Base-by-base conservation (phyloP, 345 rosid genomes). In the Streptanthus diversifolius region DNA sequence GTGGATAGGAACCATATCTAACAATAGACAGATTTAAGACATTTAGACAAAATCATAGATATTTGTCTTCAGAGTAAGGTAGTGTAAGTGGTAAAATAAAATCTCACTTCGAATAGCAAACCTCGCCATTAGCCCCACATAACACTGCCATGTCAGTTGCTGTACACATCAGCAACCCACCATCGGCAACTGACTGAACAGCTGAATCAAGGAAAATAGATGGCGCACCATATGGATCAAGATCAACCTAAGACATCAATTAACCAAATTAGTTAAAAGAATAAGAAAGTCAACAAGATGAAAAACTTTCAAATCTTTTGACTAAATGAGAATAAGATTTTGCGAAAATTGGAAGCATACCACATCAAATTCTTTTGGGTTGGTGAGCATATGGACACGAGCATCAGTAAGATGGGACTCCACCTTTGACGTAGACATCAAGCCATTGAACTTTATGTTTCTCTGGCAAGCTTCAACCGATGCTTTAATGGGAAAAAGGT, bases 131-230 rank as follows among this genome's bases (percentile, higher is more conserved):
- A 63, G 92, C 92, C 71, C 98, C 99, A 80, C 99, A 95, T 10
- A 95, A 88, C 69, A 95, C 99, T 19, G 99, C 99, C 98, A 95
- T 86, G 77, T 95, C 99, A 54, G 99, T 95, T 64, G 98, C 99
- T 48, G 99, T 95, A 77, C 99, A 95, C 97, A 95, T 87, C 66
- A 95, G 81, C 81, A 95, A 52, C 76, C 98, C 99, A 63, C 98
- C 99, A 84, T 95, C 98, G 49, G 72, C 89, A 80, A 90, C 98
- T 51, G 92, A 90, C 60, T 95, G 99, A 70, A 95, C 87, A 37
- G 99, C 98, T 45, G 97, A 90, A 78, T 95, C 99, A 81, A 95
- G 86, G 81, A 95, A 95, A 14, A 92, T 73, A 10, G 99, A 90
- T 21, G 99, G 99, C 3, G 99, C 83, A 72, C 99, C 99, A 66